A percentile compares a stretch with the other conserved stretches of the same genome.
Evolutionary conservation across 768 basidiomycete species (phyloP).

Genomic region (Baorangia bicolor): DNA sequence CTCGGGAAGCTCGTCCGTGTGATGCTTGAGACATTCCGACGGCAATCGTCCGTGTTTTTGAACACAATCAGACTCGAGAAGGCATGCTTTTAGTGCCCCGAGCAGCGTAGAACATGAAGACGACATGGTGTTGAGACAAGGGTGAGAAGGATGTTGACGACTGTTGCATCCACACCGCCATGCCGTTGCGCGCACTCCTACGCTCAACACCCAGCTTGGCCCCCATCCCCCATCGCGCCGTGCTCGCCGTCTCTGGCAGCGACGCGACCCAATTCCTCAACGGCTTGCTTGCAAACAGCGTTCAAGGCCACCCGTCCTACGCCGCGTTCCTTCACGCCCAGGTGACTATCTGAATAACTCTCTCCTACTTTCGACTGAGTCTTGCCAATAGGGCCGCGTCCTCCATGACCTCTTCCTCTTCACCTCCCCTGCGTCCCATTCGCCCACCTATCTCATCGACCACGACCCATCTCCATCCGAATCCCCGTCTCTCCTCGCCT

Average conservation of each 20-base stretch:
- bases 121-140: constrained; percentile 52
- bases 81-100: constrained; percentile 76
- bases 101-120: constrained; percentile 79
- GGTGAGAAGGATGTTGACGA: constrained; percentile 1
- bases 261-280: constrained; percentile 83
- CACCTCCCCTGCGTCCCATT: constrained; percentile 47
- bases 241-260: constrained; percentile 77
- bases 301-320: constrained; percentile 55
- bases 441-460: constrained; percentile 65
- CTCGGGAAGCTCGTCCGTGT: constrained; percentile 74
- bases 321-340: constrained; percentile 79
- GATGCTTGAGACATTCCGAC: constrained; percentile 79
- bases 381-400: constrained; percentile 68
- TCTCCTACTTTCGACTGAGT: background rate
- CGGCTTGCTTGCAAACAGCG: constrained; percentile 60
- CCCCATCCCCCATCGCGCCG: constrained; percentile 58
- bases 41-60: constrained; percentile 75
- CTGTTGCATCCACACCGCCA: constrained; percentile 13
- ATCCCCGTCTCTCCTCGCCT: constrained; percentile 57
- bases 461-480: constrained; percentile 64
- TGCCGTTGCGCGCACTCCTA: constrained; percentile 43
- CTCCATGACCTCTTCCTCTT: constrained; percentile 89
- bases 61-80: constrained; percentile 86
- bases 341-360: constrained; percentile 40
- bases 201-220: constrained; percentile 54